These are phyloP conservation scores for Globisporangium okanoganense DNA, from an alignment of 352 stramenopile genomes.

Conservation along the genomic window DNA sequence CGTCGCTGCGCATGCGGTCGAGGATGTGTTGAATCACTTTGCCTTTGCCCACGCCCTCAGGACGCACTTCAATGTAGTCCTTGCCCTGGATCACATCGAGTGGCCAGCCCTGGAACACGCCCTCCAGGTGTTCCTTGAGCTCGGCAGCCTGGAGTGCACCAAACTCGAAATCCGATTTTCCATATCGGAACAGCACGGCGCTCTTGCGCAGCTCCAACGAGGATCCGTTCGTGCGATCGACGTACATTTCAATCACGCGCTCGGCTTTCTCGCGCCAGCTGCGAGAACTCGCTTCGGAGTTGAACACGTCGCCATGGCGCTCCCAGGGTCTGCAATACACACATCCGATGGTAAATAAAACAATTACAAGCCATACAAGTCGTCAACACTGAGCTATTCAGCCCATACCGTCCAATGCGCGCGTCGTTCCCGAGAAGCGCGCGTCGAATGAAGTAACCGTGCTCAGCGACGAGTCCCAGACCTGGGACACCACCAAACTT, in stretches of 20 bases:
- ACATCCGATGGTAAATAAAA: not conserved
- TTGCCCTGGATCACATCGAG: slow-evolving; percentile 84
- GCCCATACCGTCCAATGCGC: slow-evolving; percentile 42
- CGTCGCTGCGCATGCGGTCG: slow-evolving; percentile 55
- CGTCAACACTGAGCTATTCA: not conserved
- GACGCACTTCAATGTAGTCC: slow-evolving; percentile 98
- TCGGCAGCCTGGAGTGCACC: slow-evolving; percentile 95
- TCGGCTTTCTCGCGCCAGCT: slow-evolving; percentile 95
- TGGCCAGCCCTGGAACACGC: slow-evolving; percentile 86
- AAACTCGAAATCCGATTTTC: slow-evolving; percentile 98
- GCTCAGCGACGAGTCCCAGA: slow-evolving; percentile 96
- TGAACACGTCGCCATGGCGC: slow-evolving; percentile 59
- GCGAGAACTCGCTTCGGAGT: slow-evolving; percentile 43
- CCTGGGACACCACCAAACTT: slow-evolving; percentile 93
- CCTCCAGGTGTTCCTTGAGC: slow-evolving; percentile 96
- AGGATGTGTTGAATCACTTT: slow-evolving; percentile 93
- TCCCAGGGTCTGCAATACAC: slow-evolving; percentile 40
- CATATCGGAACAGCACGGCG: slow-evolving; percentile 98
- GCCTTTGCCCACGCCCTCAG: slow-evolving; percentile 96
- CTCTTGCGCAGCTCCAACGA: slow-evolving; percentile 97
- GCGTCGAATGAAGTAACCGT: slow-evolving; percentile 95
- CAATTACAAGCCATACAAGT: not conserved
- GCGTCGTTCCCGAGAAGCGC: slow-evolving; percentile 62
- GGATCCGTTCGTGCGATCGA: slow-evolving; percentile 97
- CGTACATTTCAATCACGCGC: slow-evolving; percentile 97